Conservation (phyloP, 2,329 filamentous ascomycete genomes). For the Penicillium verrucosum region DNA sequence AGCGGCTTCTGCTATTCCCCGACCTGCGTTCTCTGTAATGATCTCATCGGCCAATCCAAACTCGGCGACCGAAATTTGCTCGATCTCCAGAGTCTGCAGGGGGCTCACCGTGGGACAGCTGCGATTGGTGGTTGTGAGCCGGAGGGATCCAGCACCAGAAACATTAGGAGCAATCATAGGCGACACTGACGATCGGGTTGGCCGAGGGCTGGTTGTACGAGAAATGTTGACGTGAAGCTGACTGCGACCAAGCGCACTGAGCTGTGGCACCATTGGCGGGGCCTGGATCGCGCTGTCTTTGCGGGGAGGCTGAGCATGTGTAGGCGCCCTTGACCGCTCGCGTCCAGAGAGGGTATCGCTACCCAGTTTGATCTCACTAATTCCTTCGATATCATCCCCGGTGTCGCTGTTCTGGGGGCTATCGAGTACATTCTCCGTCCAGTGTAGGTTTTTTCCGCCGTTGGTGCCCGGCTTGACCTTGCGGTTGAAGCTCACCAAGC, state of each 20-base stretch:
- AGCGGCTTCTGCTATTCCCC: constrained; percentile 77
- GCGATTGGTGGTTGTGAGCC: constrained; percentile 53
- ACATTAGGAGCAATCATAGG: constrained; percentile 40
- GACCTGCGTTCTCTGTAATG: constrained; percentile 86
- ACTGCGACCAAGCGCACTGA: constrained; percentile 34
- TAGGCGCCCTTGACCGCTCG: constrained; percentile 39
- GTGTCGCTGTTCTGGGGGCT: constrained; percentile 69
- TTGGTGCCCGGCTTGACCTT: constrained; percentile 63
- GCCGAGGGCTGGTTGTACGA: constrained; percentile 40
- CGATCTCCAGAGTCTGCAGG: constrained; percentile 85
- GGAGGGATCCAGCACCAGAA: constrained; percentile 44
- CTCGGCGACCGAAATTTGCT: constrained; percentile 85
- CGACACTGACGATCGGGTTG: constrained; percentile 43
- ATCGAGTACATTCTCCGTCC: constrained; percentile 87
- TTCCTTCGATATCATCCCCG: constrained; percentile 55
- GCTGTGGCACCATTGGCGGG: constrained; percentile 38
- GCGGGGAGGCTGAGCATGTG: constrained; percentile 37
- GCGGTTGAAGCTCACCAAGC: constrained; percentile 87
- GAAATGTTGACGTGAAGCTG: constrained; percentile 32
- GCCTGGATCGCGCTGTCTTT: constrained; percentile 43
- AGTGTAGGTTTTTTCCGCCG: constrained; percentile 85
- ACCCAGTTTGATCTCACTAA: constrained; percentile 42
- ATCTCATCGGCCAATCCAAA: constrained; percentile 84
- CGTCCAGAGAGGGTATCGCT: constrained; percentile 48
- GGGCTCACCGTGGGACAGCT: constrained; percentile 61